Evolutionary conservation across 805 yeast species (phyloP), one percentile per base, ranked within the genome.

Genomic region (Soucietia sequanensis): DNA sequence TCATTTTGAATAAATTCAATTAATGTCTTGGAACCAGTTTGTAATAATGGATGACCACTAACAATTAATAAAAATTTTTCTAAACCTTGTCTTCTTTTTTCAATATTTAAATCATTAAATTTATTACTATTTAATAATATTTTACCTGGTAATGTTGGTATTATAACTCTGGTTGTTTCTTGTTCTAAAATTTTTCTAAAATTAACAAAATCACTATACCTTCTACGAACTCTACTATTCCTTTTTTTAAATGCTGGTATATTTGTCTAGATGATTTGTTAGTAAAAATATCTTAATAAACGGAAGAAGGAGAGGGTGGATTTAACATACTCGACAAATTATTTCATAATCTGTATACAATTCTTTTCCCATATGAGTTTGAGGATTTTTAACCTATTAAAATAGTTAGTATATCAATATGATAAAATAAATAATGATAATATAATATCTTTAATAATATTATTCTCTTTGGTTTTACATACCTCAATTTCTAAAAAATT

Each of bases 321-420:
- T n/a, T n/a, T 17, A 23, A 51, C 68, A 31, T 47, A 67, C 72
- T 34, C 89, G 72, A 57, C 96, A 88, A 6, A 84, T 70, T 15
- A 91, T 78, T 59, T 90, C 97, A 60, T 91, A 91, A 60, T 91
- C 98, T 7, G 98, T 91, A 58, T 72, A 91, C 80, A 81, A 78
- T 19, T 78, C 74, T 21, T 79, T 62, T 15, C 83, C 31, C 75
- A 38, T 64, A 61, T 86, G 95, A 0, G 95, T 87, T 43, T 78
- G 77, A 8, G 95, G 95, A 54, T 81, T 81, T 18, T 75, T 68
- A 32, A 74, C 76, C 74, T 68, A 34, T 34, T 23, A 14, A 6
- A 15, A 10, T 7, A 14, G 60, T 54, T 56, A 55, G 62, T 46
- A 33, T 20, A 18, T n/a, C n/a, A n/a, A n/a, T n/a, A n/a, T n/a